Conservation (phyloP, 345 rosid genomes). For the Brassica juncea region DNA sequence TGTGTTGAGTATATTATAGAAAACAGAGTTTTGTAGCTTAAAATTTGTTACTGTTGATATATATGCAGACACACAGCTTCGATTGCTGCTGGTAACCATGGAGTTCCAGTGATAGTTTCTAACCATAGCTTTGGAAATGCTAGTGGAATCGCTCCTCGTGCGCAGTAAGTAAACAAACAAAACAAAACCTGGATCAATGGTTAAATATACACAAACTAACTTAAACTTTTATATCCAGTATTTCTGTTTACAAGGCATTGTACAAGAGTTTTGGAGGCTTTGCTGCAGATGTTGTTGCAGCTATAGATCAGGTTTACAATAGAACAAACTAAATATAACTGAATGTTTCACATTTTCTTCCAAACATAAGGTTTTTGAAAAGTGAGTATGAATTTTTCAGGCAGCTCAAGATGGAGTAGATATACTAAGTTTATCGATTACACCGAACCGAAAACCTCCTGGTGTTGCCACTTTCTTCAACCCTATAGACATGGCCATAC, state of each 20-base stretch:
- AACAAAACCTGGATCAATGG: slow-evolving; percentile 8
- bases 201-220: background rate
- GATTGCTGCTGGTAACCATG: slow-evolving; percentile 95
- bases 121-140: slow-evolving; percentile 91
- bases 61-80: slow-evolving; percentile 89
- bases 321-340: background rate
- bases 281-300: slow-evolving; percentile 98
- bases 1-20: background rate
- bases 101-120: slow-evolving; percentile 82
- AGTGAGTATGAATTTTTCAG: slow-evolving; percentile 42
- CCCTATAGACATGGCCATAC: slow-evolving; percentile 93
- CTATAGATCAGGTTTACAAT: slow-evolving; percentile 83
- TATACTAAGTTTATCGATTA: slow-evolving; percentile 82
- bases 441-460: slow-evolving; percentile 92
- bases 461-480: slow-evolving; percentile 91
- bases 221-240: slow-evolving; percentile 38
- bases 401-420: slow-evolving; percentile 99
- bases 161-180: slow-evolving; percentile 61
- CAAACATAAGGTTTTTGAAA: background rate
- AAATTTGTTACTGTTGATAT: slow-evolving; percentile 9
- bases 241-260: slow-evolving; percentile 92
- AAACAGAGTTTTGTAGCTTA: slow-evolving; percentile 16
- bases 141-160: slow-evolving; percentile 97
- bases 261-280: slow-evolving; percentile 96
- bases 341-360: background rate